A percentile compares a stretch with the other conserved stretches of the same genome.
Conservation (phyloP, 768 basidiomycete genomes). For the Rhizopogon vesiculosus region DNA sequence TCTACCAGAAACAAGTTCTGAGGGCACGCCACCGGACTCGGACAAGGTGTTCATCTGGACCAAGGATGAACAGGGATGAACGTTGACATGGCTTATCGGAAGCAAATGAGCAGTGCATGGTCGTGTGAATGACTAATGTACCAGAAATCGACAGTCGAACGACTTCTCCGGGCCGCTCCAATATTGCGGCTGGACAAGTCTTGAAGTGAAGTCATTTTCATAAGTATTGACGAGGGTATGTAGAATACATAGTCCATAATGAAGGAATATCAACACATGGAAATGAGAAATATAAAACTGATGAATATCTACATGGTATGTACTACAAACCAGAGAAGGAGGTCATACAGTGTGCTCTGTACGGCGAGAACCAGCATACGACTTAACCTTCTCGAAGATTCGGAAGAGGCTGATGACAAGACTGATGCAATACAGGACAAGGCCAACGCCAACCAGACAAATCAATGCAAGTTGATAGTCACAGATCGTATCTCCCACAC, state of each 20-base stretch:
- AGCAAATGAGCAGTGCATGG: neutral
- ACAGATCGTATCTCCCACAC: constrained; percentile 59
- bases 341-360: neutral
- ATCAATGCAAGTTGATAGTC: constrained; percentile 74
- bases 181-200: too few relatives aligned
- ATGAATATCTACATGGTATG: neutral
- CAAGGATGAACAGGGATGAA: neutral
- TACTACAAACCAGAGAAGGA: neutral
- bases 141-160: too few relatives aligned
- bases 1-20: constrained; percentile 6
- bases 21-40: constrained; percentile 10
- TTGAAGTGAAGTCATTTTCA: neutral
- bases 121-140: neutral
- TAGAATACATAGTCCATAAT: neutral
- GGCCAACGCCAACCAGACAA: constrained; percentile 69
- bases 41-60: constrained; percentile 14
- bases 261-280: neutral
- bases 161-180: too few relatives aligned
- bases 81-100: too few relatives aligned
- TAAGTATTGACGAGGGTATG: neutral
- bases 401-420: constrained; percentile 81
- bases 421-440: constrained; percentile 79
- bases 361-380: constrained; percentile 39
- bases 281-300: neutral
- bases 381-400: constrained; percentile 88